Conservation (phyloP, 1,139 yeast species). For the Wickerhamomyces sp. region DNA sequence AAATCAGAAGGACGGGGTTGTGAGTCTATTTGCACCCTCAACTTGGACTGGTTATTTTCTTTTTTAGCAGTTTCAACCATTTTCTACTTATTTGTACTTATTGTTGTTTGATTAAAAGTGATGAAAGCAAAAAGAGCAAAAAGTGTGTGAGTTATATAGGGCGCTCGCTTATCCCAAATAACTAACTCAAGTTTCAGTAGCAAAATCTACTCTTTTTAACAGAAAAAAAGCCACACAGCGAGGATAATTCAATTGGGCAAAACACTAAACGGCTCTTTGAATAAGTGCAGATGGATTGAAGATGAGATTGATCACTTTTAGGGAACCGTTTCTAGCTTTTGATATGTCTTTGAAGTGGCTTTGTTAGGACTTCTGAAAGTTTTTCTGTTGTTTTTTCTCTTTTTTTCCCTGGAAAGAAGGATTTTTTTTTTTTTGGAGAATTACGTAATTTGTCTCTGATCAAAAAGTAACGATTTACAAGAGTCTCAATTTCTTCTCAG, state of each 20-base stretch:
- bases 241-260: too few relatives aligned
- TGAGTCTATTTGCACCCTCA: constrained; percentile 1
- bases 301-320: neutral
- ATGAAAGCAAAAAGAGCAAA: neutral
- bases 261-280: too few relatives aligned
- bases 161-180: neutral
- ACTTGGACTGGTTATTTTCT: constrained; percentile 6
- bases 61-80: constrained; percentile 2
- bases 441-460: neutral
- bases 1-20: constrained; percentile 29
- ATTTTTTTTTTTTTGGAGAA: neutral
- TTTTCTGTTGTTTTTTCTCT: too few relatives aligned
- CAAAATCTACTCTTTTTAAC: neutral
- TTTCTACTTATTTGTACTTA: neutral
- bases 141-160: neutral
- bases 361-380: neutral
- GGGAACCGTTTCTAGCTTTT: too few relatives aligned
- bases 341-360: too few relatives aligned
- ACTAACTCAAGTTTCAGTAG: neutral
- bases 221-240: neutral
- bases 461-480: too few relatives aligned
- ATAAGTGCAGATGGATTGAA: neutral
- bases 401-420: neutral
- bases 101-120: neutral
- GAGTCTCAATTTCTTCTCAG: too few relatives aligned